A percentile compares a stretch with the other conserved stretches of the same genome.
Evolutionary conservation across 345 rosid species (phyloP).

Genomic region (Eucalyptus viminalis): DNA sequence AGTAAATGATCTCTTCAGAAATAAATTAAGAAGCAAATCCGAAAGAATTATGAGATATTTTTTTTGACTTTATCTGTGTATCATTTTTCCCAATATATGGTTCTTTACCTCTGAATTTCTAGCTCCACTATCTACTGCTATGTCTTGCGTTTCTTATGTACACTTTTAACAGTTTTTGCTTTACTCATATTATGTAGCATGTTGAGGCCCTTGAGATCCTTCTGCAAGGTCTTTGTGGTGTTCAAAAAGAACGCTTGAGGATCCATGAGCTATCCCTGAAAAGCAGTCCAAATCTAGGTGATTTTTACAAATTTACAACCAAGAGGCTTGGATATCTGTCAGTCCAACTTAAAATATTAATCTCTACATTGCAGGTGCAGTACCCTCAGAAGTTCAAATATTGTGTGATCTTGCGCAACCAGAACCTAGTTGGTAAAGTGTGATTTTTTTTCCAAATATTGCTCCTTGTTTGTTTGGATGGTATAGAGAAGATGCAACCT

Average conservation of each 20-base stretch:
- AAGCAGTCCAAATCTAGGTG: slow-evolving; percentile 75
- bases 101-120: not conserved
- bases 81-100: not conserved
- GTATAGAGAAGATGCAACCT: not conserved
- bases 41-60: not conserved
- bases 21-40: not conserved
- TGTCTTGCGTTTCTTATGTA: not conserved
- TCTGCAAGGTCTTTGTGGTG: slow-evolving; percentile 97
- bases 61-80: not conserved
- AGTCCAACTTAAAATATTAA: not conserved
- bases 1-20: not conserved
- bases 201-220: slow-evolving; percentile 99
- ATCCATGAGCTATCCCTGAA: slow-evolving; percentile 85
- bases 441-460: not conserved
- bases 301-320: not conserved
- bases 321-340: not conserved
- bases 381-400: slow-evolving; percentile 68
- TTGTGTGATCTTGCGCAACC: slow-evolving; percentile 87
- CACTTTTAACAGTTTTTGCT: not conserved
- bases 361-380: slow-evolving; percentile 33
- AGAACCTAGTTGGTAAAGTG: slow-evolving; percentile 67
- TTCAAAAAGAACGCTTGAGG: slow-evolving; percentile 71
- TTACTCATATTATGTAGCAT: slow-evolving; percentile 28
- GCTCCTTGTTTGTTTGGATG: not conserved
- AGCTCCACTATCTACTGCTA: not conserved